Evolutionary conservation across 148 eudicot genomes (phyloP), one percentile per base, ranked within the genome.

Genomic region (Rhododendron williamsianum): DNA sequence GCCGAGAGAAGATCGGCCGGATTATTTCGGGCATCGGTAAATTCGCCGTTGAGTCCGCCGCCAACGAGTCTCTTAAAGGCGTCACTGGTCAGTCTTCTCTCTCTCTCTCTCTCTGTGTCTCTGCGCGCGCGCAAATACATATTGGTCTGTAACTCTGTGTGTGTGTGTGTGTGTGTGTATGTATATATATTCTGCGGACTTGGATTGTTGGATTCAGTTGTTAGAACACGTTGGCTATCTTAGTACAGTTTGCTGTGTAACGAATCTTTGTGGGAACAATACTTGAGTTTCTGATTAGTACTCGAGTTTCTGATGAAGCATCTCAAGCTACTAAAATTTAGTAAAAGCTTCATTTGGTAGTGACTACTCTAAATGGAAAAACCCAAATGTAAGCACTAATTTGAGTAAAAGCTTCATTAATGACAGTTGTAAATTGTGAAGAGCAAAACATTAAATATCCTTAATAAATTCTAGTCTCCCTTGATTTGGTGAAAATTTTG

Each of bases 1-100:
- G 81, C 89, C 67, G 87, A 4, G 86, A 84, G 67, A 89, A 82
- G 67, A 78, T 89, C 43, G 78, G 84, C 56, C 83, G 82, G 41
- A 41, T 87, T 35, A 76, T 89, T 12, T 12, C 86, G 45, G 83
- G 77, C 67, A 38, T 90, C 83, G 84, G 88, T 33, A 87, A 86
- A 46, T 84, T 87, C 54, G 87, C 90, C 78, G 86, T 90, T 23
- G 87, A 88, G 46, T 87, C 89, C 25, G 88, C 92, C 81, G 81
- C 87, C n/a, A 27, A 78, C 13, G 91, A 90, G 33, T 85, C 92
- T 67, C 89, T 89, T 43, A 89, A 89, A 84, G 84, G 87, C 85
- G 80, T 86, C 21, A 74, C 80, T 12, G 86, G 89, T 88, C 12
- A 18, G 60, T 38, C 85, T 16, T 18, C 2, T 71, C 73, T 25